phyloP scores from a whole-genome alignment of 2,329 filamentous ascomycete species.

The Cercospora zeina region DNA sequence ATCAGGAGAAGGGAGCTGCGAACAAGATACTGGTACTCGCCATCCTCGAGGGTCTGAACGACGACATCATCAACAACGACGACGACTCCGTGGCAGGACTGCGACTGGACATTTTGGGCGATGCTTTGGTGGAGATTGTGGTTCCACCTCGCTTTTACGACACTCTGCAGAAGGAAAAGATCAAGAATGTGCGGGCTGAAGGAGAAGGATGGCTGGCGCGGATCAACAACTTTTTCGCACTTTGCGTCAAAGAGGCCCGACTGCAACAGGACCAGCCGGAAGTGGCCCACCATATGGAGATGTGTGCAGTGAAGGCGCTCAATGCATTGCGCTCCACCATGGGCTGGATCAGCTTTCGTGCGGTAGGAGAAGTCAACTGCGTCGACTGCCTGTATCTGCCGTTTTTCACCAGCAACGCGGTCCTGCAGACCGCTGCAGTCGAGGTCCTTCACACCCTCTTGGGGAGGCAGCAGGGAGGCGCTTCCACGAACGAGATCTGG shows the following conservation, averaged over 20 bases:
- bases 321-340: slow-evolving; percentile 76
- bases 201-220: slow-evolving; percentile 85
- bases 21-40: slow-evolving; percentile 87
- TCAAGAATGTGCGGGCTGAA: slow-evolving; percentile 70
- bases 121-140: slow-evolving; percentile 90
- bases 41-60: slow-evolving; percentile 86
- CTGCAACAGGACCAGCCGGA: slow-evolving; percentile 51
- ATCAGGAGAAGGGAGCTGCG: slow-evolving; percentile 48
- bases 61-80: slow-evolving; percentile 90
- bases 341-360: slow-evolving; percentile 83
- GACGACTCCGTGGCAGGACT: slow-evolving; percentile 85
- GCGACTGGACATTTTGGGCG: slow-evolving; percentile 79
- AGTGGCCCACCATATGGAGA: slow-evolving; percentile 53
- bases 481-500: slow-evolving; percentile 65
- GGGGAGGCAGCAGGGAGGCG: slow-evolving; percentile 50
- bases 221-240: slow-evolving; percentile 70
- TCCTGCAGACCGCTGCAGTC: slow-evolving; percentile 68
- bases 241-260: slow-evolving; percentile 60
- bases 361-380: slow-evolving; percentile 69
- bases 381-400: slow-evolving; percentile 70
- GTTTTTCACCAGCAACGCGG: slow-evolving; percentile 67
- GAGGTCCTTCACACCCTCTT: slow-evolving; percentile 43
- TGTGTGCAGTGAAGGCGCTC: slow-evolving; percentile 72
- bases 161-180: slow-evolving; percentile 66
- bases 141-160: slow-evolving; percentile 74